Evolutionary conservation across 257 asterid species (phyloP), one percentile per base, ranked within the genome.

Genomic region (Solanum infundibuliforme): DNA sequence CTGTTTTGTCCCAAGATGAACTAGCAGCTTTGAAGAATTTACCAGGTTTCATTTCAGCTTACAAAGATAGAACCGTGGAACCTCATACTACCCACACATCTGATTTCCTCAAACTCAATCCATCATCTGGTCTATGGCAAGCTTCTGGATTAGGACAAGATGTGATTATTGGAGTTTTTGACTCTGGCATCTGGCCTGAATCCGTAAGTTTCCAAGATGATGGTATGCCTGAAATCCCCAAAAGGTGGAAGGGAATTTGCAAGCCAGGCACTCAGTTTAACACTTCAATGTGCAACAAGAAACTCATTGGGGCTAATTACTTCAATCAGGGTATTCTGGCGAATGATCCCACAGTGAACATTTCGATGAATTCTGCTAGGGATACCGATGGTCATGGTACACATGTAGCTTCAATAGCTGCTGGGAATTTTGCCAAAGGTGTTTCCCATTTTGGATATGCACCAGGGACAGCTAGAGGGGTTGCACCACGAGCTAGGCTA

Each of bases 171-270:
- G 87, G 87, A 20, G 89, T 81, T 27, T 18, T 86, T 23, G 88
- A 88, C 43, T 74, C 90, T 35, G 88, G 90, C 11, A 55, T 88
- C n/a, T 88, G 90, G 90, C 90, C 90, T 0, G 90, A 88, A 35
- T 83, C 85, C 6, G 68, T 21, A 5, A 88, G 90, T 46, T 87
- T 86, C 29, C 83, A 5, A 23, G 88, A 85, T 62, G 86, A 89
- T 38, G 88, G 90, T 3, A 77, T 87, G 87, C 68, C 84, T 6
- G 73, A 29, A 16, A 32, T 87, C 34, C 91, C 91, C 3, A 36
- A 72, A 71, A 90, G 77, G 76, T 90, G 91, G 91, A 90, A 79
- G 4, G 91, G 91, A 18, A 87, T 41, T 10, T 87, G 90, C 55
- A 86, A 90, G 55, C 68, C 29, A 9, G 90, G 91, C 4, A 76